phyloP scores from a whole-genome alignment of 2,329 filamentous ascomycete species.

The Ceratocystis huliohia region DNA sequence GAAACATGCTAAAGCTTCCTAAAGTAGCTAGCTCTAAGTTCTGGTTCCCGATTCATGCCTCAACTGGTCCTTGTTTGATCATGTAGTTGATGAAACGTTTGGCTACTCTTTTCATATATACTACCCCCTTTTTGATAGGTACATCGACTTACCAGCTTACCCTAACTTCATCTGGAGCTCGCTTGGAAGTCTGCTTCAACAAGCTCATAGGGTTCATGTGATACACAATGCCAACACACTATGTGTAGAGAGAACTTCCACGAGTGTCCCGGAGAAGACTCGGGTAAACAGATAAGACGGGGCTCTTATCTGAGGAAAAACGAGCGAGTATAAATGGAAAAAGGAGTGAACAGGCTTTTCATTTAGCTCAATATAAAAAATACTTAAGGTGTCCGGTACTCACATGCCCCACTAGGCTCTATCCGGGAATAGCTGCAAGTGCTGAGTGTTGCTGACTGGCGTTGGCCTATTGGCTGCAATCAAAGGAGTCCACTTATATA shows the following conservation, averaged over 20 bases:
- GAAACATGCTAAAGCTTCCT: not conserved
- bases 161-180: too few species aligned
- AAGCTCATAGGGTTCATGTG: not conserved
- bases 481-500: not conserved
- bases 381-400: constrained; percentile 3
- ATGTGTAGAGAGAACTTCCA: not conserved
- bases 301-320: too few species aligned
- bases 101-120: too few species aligned
- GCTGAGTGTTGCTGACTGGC: not conserved
- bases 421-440: constrained; percentile 13
- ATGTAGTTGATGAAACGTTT: too few species aligned
- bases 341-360: too few species aligned
- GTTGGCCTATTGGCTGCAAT: not conserved
- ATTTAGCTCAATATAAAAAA: too few species aligned
- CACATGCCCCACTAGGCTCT: constrained; percentile 11
- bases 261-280: too few species aligned
- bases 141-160: too few species aligned
- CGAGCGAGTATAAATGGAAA: too few species aligned
- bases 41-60: not conserved
- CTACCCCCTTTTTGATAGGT: too few species aligned
- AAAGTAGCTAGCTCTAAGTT: not conserved
- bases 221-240: not conserved
- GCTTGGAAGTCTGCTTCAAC: too few species aligned
- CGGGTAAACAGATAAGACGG: too few species aligned
- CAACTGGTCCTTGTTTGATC: not conserved